A percentile compares a stretch with the other conserved stretches of the same genome.
Conservation (phyloP, 2,329 filamentous ascomycete species). For the Periconia macrospinosa region DNA sequence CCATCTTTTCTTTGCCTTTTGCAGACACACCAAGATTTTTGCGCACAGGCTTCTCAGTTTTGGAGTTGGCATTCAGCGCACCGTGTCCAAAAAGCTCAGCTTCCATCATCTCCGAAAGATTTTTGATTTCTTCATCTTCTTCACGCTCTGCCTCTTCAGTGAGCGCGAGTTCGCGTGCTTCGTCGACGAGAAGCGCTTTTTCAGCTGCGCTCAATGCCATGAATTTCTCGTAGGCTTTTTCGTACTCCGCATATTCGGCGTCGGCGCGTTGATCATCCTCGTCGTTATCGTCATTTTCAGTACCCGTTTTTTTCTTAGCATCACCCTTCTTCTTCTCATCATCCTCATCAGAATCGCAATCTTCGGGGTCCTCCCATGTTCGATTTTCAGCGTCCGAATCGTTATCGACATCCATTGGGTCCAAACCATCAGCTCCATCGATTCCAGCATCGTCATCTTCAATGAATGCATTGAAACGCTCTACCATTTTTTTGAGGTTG, state of each 20-base stretch:
- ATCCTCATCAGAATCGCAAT: conserved; percentile 34
- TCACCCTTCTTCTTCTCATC: conserved; percentile 13
- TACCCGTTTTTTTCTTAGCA: conserved; percentile 41
- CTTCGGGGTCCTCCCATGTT: conserved; percentile 45
- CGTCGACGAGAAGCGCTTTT: conserved; percentile 35
- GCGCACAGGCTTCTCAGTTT: conserved; percentile 6
- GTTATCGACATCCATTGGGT: conserved; percentile 70
- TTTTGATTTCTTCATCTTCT: conserved; percentile 61
- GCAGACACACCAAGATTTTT: conserved; percentile 17
- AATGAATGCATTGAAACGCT: conserved; percentile 88
- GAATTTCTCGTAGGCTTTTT: conserved; percentile 80
- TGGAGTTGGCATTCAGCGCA: conserved; percentile 56
- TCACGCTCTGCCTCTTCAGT: conserved; percentile 45
- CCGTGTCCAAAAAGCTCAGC: conserved; percentile 70
- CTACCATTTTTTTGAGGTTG: conserved; percentile 87
- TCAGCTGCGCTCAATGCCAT: conserved; percentile 66
- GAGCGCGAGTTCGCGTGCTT: conserved; percentile 38
- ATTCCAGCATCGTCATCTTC: conserved; percentile 80
- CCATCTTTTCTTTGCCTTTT: conserved; percentile 29
- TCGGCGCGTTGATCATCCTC: conserved; percentile 67
- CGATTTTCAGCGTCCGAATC: conserved; percentile 53
- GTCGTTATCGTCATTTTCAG: conserved; percentile 53
- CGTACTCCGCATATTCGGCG: conserved; percentile 70
- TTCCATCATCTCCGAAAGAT: conserved; percentile 71
- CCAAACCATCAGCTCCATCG: conserved; percentile 72